These are phyloP conservation scores for Macrolepiota dolichaula DNA, from an alignment of 768 basidiomycete genomes.

Conservation along the genomic window DNA sequence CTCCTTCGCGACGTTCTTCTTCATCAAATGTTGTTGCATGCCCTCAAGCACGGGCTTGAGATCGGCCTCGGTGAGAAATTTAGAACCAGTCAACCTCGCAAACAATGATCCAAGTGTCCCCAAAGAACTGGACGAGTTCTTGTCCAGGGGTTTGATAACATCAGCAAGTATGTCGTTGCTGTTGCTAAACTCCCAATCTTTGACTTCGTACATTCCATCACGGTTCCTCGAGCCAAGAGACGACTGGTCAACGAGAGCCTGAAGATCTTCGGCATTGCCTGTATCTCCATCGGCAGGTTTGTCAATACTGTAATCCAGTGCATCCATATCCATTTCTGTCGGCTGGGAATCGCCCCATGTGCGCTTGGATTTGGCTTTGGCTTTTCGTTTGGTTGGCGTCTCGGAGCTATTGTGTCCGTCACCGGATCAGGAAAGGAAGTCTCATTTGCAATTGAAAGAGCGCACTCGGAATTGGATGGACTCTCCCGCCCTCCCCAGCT, in stretches of 20 bases:
- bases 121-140: constrained; percentile 40
- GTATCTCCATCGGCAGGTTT: constrained; percentile 31
- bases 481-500: constrained; percentile 48
- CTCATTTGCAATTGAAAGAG: constrained; percentile 5
- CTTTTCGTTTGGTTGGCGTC: constrained; percentile 55
- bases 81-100: constrained; percentile 81
- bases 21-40: constrained; percentile 98
- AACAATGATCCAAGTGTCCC: constrained; percentile 78
- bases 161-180: constrained; percentile 52
- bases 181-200: constrained; percentile 76
- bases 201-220: constrained; percentile 65
- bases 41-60: constrained; percentile 83
- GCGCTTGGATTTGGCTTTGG: constrained; percentile 69
- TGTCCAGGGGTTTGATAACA: constrained; percentile 46
- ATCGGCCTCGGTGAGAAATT: constrained; percentile 78
- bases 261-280: constrained; percentile 44
- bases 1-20: constrained; percentile 96
- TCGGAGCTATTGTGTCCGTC: constrained; percentile 46
- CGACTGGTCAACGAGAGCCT: constrained; percentile 61
- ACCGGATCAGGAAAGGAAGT: neutral
- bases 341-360: constrained; percentile 90
- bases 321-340: constrained; percentile 87
- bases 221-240: constrained; percentile 75
- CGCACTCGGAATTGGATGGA: constrained; percentile 70
- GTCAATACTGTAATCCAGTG: constrained; percentile 81